Base-by-base conservation (phyloP, 2,329 filamentous ascomycete genomes). In the Aspergillus tamarii region DNA sequence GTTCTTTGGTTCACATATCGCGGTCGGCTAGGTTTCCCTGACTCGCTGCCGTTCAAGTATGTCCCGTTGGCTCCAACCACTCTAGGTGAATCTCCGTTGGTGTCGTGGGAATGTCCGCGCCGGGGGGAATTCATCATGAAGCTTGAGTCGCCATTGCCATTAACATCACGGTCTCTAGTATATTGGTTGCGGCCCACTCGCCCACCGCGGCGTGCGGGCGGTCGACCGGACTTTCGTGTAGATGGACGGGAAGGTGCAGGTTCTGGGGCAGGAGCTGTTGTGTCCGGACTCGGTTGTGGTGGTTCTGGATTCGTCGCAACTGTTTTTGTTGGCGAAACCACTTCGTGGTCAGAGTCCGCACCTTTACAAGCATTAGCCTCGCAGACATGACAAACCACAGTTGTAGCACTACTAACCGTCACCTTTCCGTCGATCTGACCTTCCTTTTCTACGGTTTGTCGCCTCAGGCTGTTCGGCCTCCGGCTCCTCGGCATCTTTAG, bases 161-260 rank as follows among this genome's bases (percentile, higher is more conserved):
- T 80, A 67, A 86, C 81, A 74, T 92, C 90, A 53, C 89, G 86
- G 67, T 94, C 90, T 73, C 90, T 91, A 0, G 91, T 94, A 72
- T 94, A 94, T 76, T 95, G 92, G 67, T 94, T 95, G 66, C 91
- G 89, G 21, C 91, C 90, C 63, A 87, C 74, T 63, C 89, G 88
- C 28, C 77, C 73, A 41, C 85, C 88, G 70, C 88, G 88, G 66
- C 90, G 89, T 72, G 90, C 88, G 69, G 88, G 84, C 69, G 88
- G 85, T 72, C 88, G 83, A 62, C 86, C 73, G 73, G 85, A 83
- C 78, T 90, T 90, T 74, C 90, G 91, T 62, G 67, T 84, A 74
- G 61, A 83, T 72, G 60, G 78, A 69, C 73, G 77, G 70, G 70
- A 73, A 67, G 68, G 73, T n/a, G 72, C 72, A 56, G 73, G 71